Evolutionary conservation across 2,329 filamentous ascomycete species (phyloP), one percentile per base, ranked within the genome.

Genomic region (Pseudocercospora eumusae): DNA sequence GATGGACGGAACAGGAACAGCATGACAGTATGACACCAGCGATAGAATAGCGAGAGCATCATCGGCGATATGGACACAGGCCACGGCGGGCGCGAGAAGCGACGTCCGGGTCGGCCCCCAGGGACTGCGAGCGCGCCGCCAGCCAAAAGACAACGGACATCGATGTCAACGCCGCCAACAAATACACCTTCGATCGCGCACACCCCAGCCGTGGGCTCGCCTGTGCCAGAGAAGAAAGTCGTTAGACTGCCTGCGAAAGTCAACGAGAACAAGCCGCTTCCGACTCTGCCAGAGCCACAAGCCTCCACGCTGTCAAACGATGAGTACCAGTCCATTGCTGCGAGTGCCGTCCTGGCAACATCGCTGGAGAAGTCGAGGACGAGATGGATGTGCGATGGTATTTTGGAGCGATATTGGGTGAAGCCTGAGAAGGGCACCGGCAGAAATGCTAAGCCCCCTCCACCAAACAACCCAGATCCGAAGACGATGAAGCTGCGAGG

Each of bases 401-500:
- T 92, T 53, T 91, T 92, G 69, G 87, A 91, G 68, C 89, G 86
- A 70, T 92, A 89, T 75, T 92, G 89, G 89, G 84, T 86, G 8
- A 92, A 92, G 72, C 88, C 89, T 2, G 80, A 80, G 45, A 89
- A 88, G 76, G 84, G 84, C 65, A 89, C 89, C 77, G 84, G 84
- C 65, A 90, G 88, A 74, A 86, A 87, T 47, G 83, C 84, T 20
- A 69, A 70, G 2, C 75, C 86, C 23, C 82, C 83, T 59, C 87
- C 74, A 20, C 68, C 70, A 5, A 70, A 71, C 58, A 76, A 75
- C 44, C 72, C 74, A 4, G 72, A 75, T 44, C 62, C 66, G 27
- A 74, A 73, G 58, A 73, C 68, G 64, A 74, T 74, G 72, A 80
- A 76, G 72, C 70, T 87, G 74, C 83, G 91, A 21, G 91, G 91